Conservation (phyloP, 495 filamentous ascomycete species). For the Trichocladium uniseriatum region DNA sequence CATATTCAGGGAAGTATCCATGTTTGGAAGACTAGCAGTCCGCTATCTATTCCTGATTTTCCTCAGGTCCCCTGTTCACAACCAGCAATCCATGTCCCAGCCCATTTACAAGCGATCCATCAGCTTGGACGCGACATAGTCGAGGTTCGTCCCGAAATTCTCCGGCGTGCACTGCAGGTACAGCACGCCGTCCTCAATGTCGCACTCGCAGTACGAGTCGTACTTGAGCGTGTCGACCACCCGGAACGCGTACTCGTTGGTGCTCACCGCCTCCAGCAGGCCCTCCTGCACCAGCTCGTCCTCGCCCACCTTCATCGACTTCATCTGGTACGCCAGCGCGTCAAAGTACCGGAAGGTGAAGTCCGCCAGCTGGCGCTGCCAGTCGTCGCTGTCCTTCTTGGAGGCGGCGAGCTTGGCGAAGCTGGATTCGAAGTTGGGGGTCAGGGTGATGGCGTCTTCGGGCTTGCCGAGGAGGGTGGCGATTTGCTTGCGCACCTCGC, state of each 20-base stretch:
- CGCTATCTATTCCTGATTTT: too few relatives aligned
- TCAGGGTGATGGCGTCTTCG: conserved; percentile 31
- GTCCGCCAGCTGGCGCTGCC: conserved; percentile 31
- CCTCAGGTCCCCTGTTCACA: too few relatives aligned
- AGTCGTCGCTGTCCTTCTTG: conserved; percentile 29
- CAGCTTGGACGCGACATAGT: conserved; percentile 17
- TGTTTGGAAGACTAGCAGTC: too few relatives aligned
- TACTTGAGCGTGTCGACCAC: conserved; percentile 39
- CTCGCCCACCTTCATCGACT: conserved; percentile 34
- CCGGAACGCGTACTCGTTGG: conserved; percentile 33
- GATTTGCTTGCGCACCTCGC: conserved; percentile 27
- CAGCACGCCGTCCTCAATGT: conserved; percentile 34
- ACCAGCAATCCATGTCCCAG: too few relatives aligned
- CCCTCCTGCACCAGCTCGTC: conserved; percentile 42
- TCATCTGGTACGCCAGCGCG: conserved; percentile 28
- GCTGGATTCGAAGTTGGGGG: conserved; percentile 38
- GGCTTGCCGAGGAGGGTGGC: conserved; percentile 30
- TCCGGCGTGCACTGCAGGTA: conserved; percentile 29
- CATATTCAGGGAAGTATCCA: too few relatives aligned
- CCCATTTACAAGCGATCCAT: conserved; percentile 18
- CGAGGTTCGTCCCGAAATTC: conserved; percentile 18
- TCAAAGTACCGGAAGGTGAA: conserved; percentile 35
- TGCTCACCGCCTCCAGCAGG: conserved; percentile 34
- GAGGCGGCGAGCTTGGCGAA: conserved; percentile 38
- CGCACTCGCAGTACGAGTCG: conserved; percentile 33